Percentiles rank a stretch among this genome's conserved stretches.
Evolutionary conservation across 768 basidiomycete species (phyloP).

Genomic region (Leccinum rimulosum): DNA sequence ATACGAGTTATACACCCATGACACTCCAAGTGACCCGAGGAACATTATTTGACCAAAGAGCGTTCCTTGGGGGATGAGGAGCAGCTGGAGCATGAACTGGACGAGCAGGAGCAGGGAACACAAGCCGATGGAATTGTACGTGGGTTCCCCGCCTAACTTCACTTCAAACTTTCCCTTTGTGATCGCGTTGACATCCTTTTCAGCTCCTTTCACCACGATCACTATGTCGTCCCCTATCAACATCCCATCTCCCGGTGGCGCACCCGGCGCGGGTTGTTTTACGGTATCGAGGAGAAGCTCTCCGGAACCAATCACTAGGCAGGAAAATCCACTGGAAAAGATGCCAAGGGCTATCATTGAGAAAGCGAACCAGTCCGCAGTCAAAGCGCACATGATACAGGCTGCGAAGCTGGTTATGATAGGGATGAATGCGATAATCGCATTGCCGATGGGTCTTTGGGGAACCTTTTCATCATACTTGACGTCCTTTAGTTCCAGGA

Average conservation of each 20-base stretch:
- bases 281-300: slow-evolving; percentile 17
- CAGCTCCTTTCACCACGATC: slow-evolving; percentile 31
- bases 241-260: slow-evolving; percentile 33
- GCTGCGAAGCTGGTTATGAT: slow-evolving; percentile 23
- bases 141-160: slow-evolving; percentile 9
- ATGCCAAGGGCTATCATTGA: slow-evolving; percentile 35
- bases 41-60: slow-evolving; percentile 39
- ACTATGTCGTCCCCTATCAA: slow-evolving; percentile 24
- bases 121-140: slow-evolving; percentile 24
- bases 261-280: slow-evolving; percentile 20
- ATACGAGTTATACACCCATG: slow-evolving; percentile 37
- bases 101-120: slow-evolving; percentile 31
- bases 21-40: slow-evolving; percentile 29
- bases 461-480: slow-evolving; percentile 14
- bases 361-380: slow-evolving; percentile 32
- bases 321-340: slow-evolving; percentile 30
- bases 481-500: slow-evolving; percentile 23
- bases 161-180: slow-evolving; percentile 32
- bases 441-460: neutral
- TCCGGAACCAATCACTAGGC: slow-evolving; percentile 31
- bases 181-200: slow-evolving; percentile 30
- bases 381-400: slow-evolving; percentile 25
- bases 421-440: slow-evolving; percentile 24
- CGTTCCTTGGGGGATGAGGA: slow-evolving; percentile 34
- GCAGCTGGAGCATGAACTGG: slow-evolving; percentile 35